Evolutionary conservation across 2,329 filamentous ascomycete genomes (phyloP).

Genomic region (Colletotrichum eleusines): DNA sequence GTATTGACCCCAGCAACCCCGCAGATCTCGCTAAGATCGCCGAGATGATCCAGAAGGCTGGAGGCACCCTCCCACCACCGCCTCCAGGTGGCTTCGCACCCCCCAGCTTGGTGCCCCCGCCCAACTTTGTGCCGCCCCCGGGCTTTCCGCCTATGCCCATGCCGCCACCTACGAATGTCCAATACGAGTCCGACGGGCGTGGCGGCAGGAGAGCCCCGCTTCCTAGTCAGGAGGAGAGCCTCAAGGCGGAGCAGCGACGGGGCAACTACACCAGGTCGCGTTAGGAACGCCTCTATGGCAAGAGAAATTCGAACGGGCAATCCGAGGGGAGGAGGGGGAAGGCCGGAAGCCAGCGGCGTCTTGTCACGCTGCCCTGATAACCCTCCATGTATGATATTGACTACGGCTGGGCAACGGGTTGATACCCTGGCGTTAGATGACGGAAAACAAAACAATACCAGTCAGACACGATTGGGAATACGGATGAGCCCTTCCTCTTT

Average conservation of each 20-base stretch:
- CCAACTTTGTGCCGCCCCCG: conserved; percentile 56
- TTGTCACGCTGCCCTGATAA: not conserved
- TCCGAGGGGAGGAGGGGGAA: not conserved
- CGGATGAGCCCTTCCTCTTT: not conserved
- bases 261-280: conserved; percentile 68
- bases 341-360: not conserved
- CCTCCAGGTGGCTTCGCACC: conserved; percentile 54
- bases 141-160: conserved; percentile 54
- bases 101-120: conserved; percentile 62
- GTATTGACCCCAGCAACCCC: conserved; percentile 70
- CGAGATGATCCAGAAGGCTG: conserved; percentile 75
- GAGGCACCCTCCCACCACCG: conserved; percentile 70
- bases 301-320: not conserved
- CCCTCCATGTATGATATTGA: conserved; percentile 16
- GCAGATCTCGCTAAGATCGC: conserved; percentile 71
- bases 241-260: conserved; percentile 79
- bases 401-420: conserved; percentile 16
- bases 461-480: not conserved
- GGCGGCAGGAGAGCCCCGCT: conserved; percentile 73
- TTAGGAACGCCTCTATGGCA: conserved; percentile 2
- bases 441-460: conserved; percentile 15
- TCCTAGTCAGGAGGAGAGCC: conserved; percentile 85
- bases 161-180: conserved; percentile 46
- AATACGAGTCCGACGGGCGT: conserved; percentile 51
- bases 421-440: conserved; percentile 37